Evolutionary conservation across 2,329 filamentous ascomycete species (phyloP), one percentile per base, ranked within the genome.

Genomic region (Samsoniella hepiali): DNA sequence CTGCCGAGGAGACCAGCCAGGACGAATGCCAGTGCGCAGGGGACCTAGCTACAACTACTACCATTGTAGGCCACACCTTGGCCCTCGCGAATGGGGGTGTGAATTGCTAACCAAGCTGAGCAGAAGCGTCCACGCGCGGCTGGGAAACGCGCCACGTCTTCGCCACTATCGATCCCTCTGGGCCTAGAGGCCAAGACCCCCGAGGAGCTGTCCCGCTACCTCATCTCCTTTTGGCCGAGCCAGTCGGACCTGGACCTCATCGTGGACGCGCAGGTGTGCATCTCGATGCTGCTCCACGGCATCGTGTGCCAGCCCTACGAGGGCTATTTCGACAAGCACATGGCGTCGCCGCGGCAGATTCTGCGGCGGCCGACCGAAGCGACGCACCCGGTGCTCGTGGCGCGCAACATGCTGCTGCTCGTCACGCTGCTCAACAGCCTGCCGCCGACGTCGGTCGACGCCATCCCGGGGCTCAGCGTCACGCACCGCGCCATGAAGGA

Each of bases 311-410:
- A 66, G 22, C 73, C 74, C 5, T 75, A 71, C 60, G 68, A 72
- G 0, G 63, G 49, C 13, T 65, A 71, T 34, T 42, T 69, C 7
- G 59, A 11, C 5, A 49, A 65, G n/a, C 53, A 67, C 17, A 31
- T 45, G 65, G 64, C 65, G 47, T 71, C 74, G 22, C 65, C 73
- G 17, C 68, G 62, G 31, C 63, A 70, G 8, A 64, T 79, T 15
- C 69, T 82, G 4, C 50, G 62, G 6, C n/a, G 66, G 3, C 70
- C 69, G 1, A 50, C 65, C 0, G 32, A 59, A 3, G 64, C 67
- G 5, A 67, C 69, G 3, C 77, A 80, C 63, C 79, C 80, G 0
- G 74, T 78, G 0, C 64, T 79, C 1, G 68, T 82, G n/a, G 78
- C 80, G 0, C 72, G 72, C 11, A 72, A 75, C 29, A 69, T 82